Evolutionary conservation across 2,329 filamentous ascomycete species (phyloP).

Genomic region (Cadophora gregata): DNA sequence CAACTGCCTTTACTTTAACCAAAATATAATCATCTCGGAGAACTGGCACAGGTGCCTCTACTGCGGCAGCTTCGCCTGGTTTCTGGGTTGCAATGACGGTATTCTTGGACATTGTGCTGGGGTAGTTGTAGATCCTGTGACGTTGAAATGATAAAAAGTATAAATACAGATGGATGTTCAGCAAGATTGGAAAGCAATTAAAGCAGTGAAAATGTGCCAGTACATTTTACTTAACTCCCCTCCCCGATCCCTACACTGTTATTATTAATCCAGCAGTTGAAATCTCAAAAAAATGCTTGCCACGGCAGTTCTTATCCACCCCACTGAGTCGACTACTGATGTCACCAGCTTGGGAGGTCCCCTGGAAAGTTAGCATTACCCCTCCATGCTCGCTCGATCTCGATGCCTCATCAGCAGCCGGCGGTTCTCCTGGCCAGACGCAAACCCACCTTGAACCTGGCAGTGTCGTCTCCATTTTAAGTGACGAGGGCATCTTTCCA

Average conservation of each 20-base stretch:
- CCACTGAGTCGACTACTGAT: constrained; percentile 8
- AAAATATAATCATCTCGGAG: constrained; percentile 44
- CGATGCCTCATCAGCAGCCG: neutral
- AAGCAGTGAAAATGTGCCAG: neutral
- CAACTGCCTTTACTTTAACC: constrained; percentile 41
- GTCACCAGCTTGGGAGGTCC: constrained; percentile 7
- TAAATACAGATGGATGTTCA: neutral
- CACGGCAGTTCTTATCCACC: constrained; percentile 2
- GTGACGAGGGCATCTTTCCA: constrained; percentile 1
- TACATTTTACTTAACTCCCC: neutral
- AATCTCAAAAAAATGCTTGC: neutral
- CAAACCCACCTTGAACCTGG: neutral
- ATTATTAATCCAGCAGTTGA: constrained; percentile 1
- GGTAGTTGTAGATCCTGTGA: neutral
- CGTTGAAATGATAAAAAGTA: neutral
- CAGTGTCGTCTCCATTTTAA: neutral
- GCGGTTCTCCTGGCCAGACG: neutral
- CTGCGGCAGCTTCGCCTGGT: constrained; percentile 32
- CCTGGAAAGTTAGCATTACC: neutral
- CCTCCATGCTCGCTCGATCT: constrained; percentile 1
- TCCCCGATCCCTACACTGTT: neutral
- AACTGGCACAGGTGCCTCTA: constrained; percentile 37
- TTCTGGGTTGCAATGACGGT: constrained; percentile 38
- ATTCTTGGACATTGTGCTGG: constrained; percentile 34
- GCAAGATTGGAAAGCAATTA: neutral